Conservation (phyloP, 805 yeast species). For the Candida germanica region DNA sequence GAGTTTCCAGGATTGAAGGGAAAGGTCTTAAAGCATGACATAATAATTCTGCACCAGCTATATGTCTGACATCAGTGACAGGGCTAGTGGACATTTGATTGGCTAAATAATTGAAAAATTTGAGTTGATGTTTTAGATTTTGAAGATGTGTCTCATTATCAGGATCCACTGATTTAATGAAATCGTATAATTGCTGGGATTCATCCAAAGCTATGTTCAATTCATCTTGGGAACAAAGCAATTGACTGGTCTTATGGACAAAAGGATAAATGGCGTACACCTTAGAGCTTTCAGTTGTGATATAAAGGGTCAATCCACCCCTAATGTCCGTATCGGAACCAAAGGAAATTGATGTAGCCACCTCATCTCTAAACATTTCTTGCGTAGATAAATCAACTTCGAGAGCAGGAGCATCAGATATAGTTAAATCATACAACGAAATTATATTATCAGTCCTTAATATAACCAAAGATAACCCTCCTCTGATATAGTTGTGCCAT, state of each 20-base stretch:
- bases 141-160: neutral
- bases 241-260: constrained; percentile 6
- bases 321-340: constrained; percentile 22
- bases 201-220: constrained; percentile 11
- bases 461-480: constrained; percentile 19
- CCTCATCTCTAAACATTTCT: constrained; percentile 11
- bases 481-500: constrained; percentile 25
- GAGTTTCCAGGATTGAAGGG: neutral
- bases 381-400: constrained; percentile 14
- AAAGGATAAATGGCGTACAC: constrained; percentile 31
- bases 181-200: constrained; percentile 3
- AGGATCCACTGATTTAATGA: neutral
- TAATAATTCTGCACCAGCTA: neutral
- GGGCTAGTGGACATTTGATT: constrained; percentile 5
- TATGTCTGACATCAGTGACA: constrained; percentile 1
- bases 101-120: constrained; percentile 2
- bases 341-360: constrained; percentile 25
- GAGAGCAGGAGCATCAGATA: constrained; percentile 1
- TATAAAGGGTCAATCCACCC: constrained; percentile 30
- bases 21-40: neutral
- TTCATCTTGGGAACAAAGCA: constrained; percentile 2
- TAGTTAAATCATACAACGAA: constrained; percentile 8
- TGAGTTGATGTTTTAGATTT: neutral
- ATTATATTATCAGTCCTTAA: constrained; percentile 20
- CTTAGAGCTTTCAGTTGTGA: constrained; percentile 18